Percentiles rank a stretch among this genome's conserved stretches.
phyloP scores from a whole-genome alignment of 805 yeast species.

The Saccharomyces paradoxus region DNA sequence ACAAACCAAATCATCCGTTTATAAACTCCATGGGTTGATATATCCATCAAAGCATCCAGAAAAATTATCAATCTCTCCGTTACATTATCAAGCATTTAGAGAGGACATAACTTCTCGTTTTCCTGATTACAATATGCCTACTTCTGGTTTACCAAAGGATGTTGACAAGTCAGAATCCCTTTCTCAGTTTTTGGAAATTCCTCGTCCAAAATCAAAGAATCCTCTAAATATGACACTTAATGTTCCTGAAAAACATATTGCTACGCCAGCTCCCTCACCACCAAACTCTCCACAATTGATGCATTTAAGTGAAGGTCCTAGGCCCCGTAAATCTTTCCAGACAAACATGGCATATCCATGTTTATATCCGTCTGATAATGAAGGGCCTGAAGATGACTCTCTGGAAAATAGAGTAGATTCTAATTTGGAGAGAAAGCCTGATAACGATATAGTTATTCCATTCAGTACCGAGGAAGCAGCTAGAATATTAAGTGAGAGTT shows the following conservation, averaged over 20 bases:
- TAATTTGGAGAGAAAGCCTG: neutral
- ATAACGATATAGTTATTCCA: conserved; percentile 39
- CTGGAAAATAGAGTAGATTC: conserved; percentile 9
- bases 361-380: conserved; percentile 45
- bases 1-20: conserved; percentile 40
- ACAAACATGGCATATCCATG: conserved; percentile 61
- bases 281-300: conserved; percentile 41
- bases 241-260: conserved; percentile 37
- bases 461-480: conserved; percentile 75
- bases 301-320: conserved; percentile 22
- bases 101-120: conserved; percentile 67
- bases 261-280: conserved; percentile 87
- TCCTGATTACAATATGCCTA: conserved; percentile 57
- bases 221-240: conserved; percentile 24
- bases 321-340: conserved; percentile 49
- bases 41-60: conserved; percentile 19
- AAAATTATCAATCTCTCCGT: conserved; percentile 55
- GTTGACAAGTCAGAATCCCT: conserved; percentile 45
- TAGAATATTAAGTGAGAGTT: conserved; percentile 50
- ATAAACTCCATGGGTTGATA: conserved; percentile 33
- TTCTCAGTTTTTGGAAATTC: conserved; percentile 51
- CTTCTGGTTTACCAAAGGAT: conserved; percentile 38
- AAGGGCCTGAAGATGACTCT: conserved; percentile 27
- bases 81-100: conserved; percentile 76
- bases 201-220: conserved; percentile 38